These are phyloP conservation scores for Paradendryphiella salina DNA, from an alignment of 2,329 filamentous ascomycete species.

Conservation along the genomic window DNA sequence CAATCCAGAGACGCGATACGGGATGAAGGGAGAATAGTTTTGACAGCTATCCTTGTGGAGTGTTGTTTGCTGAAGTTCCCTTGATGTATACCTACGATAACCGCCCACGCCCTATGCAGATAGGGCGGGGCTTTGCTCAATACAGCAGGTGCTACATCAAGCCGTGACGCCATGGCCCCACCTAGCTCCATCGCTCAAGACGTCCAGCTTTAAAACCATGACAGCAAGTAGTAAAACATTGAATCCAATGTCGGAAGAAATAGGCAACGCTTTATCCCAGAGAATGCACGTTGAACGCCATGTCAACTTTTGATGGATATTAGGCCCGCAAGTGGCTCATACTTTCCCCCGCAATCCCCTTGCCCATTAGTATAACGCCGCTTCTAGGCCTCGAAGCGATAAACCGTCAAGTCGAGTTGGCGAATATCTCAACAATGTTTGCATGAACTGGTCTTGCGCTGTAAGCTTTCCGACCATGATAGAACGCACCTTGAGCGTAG, in stretches of 20 bases:
- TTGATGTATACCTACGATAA: conserved; percentile 4
- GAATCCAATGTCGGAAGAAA: neutral
- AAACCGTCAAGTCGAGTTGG: no score
- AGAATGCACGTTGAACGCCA: neutral
- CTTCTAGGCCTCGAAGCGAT: no score
- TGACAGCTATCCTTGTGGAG: neutral
- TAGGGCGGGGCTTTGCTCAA: conserved; percentile 13
- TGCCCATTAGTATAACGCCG: no score
- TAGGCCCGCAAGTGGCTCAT: no score
- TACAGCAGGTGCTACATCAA: conserved; percentile 13
- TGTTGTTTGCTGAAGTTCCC: neutral
- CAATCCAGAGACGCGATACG: no score
- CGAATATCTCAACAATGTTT: no score
- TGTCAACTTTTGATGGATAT: no score
- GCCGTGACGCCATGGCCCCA: conserved; percentile 8
- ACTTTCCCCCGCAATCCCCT: no score
- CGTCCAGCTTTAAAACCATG: neutral
- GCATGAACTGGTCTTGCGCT: no score
- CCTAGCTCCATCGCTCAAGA: neutral
- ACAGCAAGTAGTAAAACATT: neutral
- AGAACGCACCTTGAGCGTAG: neutral
- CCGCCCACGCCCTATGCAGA: conserved; percentile 9
- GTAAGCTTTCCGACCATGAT: neutral
- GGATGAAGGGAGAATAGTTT: neutral
- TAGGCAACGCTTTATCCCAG: neutral